Conservation (phyloP, 192 early-diverging fungal species). For the Linnemannia schmuckeri region DNA sequence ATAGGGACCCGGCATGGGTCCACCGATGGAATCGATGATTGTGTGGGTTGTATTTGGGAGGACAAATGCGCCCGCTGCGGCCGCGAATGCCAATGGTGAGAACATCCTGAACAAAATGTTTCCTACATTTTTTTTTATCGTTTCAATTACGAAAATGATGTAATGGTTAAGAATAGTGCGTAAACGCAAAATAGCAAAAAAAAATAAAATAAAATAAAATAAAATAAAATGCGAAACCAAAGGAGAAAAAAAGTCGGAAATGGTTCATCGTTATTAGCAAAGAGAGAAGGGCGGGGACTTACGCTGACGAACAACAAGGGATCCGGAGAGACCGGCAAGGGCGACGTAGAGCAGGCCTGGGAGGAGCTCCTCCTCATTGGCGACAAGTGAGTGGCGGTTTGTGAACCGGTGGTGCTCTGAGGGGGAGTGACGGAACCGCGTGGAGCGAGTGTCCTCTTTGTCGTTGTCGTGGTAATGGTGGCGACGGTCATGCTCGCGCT, state of each 20-base stretch:
- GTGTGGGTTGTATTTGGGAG: constrained; percentile 38
- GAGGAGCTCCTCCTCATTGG: constrained; percentile 44
- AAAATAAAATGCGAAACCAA: not conserved
- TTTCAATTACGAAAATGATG: not conserved
- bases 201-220: not conserved
- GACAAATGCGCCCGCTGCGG: constrained; percentile 47
- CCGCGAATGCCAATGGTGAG: constrained; percentile 44
- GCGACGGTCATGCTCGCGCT: constrained; percentile 8
- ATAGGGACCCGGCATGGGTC: not conserved
- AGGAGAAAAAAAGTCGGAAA: too few species aligned
- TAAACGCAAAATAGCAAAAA: not conserved
- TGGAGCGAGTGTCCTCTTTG: not conserved
- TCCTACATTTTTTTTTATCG: constrained; percentile 7
- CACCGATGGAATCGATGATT: constrained; percentile 29
- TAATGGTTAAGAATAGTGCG: not conserved
- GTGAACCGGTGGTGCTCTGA: not conserved
- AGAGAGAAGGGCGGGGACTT: not conserved
- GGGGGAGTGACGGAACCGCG: not conserved
- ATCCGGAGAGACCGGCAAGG: constrained; percentile 36
- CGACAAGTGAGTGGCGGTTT: constrained; percentile 18
- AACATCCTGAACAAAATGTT: constrained; percentile 48
- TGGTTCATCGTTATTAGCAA: not conserved
- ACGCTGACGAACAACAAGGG: constrained; percentile 49
- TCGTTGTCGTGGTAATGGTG: not conserved
- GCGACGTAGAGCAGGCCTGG: constrained; percentile 46